Conservation (phyloP, 192 early-diverging fungal genomes). For the Linnemannia zychae region DNA sequence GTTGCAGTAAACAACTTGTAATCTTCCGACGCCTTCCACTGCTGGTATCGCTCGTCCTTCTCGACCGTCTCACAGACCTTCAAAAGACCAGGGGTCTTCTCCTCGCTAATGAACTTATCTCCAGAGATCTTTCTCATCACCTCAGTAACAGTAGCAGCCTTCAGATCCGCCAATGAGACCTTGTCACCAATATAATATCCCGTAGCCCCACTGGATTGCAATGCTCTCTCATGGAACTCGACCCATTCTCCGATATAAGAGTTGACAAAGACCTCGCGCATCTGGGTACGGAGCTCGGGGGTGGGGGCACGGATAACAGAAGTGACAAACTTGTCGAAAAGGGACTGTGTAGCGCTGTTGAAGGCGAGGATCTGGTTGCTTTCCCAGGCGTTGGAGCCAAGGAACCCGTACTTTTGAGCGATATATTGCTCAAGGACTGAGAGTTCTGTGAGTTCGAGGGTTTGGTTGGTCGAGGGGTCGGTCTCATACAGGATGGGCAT, state of each 20-base stretch:
- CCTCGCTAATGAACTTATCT: neutral
- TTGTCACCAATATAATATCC: constrained; percentile 64
- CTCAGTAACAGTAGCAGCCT: neutral
- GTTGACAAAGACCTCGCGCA: constrained; percentile 29
- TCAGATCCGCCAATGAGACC: neutral
- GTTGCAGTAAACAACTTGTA: neutral
- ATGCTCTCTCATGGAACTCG: constrained; percentile 48
- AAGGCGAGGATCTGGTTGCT: constrained; percentile 32
- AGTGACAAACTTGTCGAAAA: constrained; percentile 31
- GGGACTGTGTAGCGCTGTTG: constrained; percentile 40
- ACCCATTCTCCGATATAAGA: constrained; percentile 19
- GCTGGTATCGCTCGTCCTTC: neutral
- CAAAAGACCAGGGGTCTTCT: neutral
- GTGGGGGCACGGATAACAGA: neutral
- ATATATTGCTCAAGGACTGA: constrained; percentile 59
- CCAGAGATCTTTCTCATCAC: neutral
- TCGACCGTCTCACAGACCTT: neutral
- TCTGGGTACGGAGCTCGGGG: constrained; percentile 11
- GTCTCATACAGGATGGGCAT: constrained; percentile 58
- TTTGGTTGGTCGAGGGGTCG: constrained; percentile 7
- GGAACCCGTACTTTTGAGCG: constrained; percentile 42
- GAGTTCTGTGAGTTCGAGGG: constrained; percentile 55
- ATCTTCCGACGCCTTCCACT: neutral
- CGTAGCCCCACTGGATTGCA: constrained; percentile 65
- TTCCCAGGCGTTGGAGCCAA: constrained; percentile 39